A percentile compares a stretch with the other conserved stretches of the same genome.
phyloP scores from a whole-genome alignment of 2,329 filamentous ascomycete genomes.

The Arthroderma sp. region DNA sequence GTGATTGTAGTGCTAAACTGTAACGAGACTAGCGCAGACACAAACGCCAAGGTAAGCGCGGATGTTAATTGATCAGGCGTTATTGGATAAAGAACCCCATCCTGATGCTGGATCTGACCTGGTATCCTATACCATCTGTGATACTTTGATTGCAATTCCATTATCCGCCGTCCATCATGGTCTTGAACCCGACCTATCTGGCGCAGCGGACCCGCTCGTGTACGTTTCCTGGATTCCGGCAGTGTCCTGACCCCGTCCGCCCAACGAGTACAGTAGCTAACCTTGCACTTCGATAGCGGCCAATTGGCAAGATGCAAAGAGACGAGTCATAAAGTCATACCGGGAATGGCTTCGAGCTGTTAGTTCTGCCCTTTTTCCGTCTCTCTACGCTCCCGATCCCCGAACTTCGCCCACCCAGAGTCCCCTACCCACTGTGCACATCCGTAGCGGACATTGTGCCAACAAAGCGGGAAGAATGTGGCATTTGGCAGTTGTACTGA shows the following conservation, averaged over 20 bases:
- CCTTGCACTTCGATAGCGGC: conserved; percentile 44
- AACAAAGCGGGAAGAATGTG: too few species aligned
- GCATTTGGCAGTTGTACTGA: too few species aligned
- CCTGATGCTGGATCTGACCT: neutral
- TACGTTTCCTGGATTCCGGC: conserved; percentile 32
- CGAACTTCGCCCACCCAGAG: too few species aligned
- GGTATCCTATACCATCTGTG: neutral
- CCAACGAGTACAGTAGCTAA: conserved; percentile 13
- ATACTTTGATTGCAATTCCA: neutral
- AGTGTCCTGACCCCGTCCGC: neutral
- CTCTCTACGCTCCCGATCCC: neutral
- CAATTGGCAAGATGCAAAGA: conserved; percentile 80
- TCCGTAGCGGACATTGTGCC: too few species aligned
- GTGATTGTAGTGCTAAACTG: too few species aligned
- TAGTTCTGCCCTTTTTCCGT: conserved; percentile 35
- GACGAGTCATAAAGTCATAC: conserved; percentile 77
- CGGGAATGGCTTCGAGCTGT: conserved; percentile 93
- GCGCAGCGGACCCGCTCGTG: conserved; percentile 68
- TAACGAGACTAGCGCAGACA: too few species aligned
- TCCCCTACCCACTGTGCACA: too few species aligned
- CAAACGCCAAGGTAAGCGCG: too few species aligned
- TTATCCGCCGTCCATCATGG: conserved; percentile 42
- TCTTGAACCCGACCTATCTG: conserved; percentile 87
- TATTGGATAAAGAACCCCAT: too few species aligned
- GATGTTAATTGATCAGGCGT: too few species aligned